phyloP scores from a whole-genome alignment of 2,329 filamentous ascomycete species.

The Lachnellula suecica region DNA sequence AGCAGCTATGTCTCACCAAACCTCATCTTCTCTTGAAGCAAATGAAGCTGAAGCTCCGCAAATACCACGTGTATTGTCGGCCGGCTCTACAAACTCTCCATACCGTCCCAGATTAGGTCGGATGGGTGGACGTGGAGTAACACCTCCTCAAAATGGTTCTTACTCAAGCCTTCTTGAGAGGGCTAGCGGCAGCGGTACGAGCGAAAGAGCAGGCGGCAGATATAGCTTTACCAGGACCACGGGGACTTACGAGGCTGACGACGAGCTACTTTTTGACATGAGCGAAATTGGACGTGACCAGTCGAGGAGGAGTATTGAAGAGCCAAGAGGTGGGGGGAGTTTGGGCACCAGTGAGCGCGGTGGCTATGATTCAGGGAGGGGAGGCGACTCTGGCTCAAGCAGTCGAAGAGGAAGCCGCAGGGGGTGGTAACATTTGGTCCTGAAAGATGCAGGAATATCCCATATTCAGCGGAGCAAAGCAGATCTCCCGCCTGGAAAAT shows the following conservation, averaged over 20 bases:
- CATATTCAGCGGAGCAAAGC: background rate
- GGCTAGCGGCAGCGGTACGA: conserved; percentile 32
- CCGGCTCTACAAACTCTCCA: conserved; percentile 29
- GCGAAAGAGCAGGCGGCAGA: conserved; percentile 37
- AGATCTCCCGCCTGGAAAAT: conserved; percentile 5
- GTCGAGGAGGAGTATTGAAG: conserved; percentile 57
- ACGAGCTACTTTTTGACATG: conserved; percentile 73
- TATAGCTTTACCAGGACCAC: conserved; percentile 44
- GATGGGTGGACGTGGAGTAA: conserved; percentile 30
- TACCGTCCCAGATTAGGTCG: conserved; percentile 32
- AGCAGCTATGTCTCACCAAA: conserved; percentile 24
- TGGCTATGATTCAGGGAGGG: conserved; percentile 21
- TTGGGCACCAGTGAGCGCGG: conserved; percentile 21
- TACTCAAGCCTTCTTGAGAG: conserved; percentile 35
- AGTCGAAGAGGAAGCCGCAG: conserved; percentile 30
- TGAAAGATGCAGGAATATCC: background rate
- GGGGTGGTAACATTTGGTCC: conserved; percentile 14
- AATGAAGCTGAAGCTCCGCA: conserved; percentile 26
- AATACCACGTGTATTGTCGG: conserved; percentile 22
- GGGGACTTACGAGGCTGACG: conserved; percentile 53
- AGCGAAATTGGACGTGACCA: conserved; percentile 63
- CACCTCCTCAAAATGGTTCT: conserved; percentile 33
- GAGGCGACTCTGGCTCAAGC: conserved; percentile 30
- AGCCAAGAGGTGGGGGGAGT: conserved; percentile 35
- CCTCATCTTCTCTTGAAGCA: conserved; percentile 29